Base-by-base conservation (phyloP, 2,329 filamentous ascomycete genomes). In the Emericellopsis cladophorae region DNA sequence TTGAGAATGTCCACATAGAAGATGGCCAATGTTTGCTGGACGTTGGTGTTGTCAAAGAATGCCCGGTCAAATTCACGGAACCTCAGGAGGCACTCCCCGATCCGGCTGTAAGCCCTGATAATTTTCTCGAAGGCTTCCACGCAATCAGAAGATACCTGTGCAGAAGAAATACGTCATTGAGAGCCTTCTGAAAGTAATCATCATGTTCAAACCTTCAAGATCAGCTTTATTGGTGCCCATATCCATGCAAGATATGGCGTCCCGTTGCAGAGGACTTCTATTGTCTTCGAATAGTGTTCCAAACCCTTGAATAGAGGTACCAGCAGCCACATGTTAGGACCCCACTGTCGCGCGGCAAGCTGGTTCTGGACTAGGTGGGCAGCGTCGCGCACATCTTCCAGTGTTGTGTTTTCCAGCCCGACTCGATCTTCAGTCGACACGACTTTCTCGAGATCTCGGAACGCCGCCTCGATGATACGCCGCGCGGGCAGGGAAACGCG, bases 1-100 rank as follows among this genome's bases (percentile, higher is more conserved):
- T 61, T 44, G 0, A 72, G 51, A 16, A 72, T 68, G n/a, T 72
- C 65, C 1, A 58, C 49, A 33, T 72, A 72, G 26, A 68, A 65
- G 0, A 64, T 42, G 0, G 62, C 64, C 0, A 72, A 44, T 0
- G 61, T 56, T 10, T 60, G 47, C 29, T 69, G 62, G 26, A 72
- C 61, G 0, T 60, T 49, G 0, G 44, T 24, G 5, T 64, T 48
- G 0, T 39, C 41, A 1, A 32, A 36, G 16, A 65, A 66, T 0
- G 55, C 45, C 1, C 49, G 7, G 3, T 48, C 44, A 0, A 70
- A 49, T 0, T 56, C 45, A 23, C 57, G 48, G 44, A 72, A 67
- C 0, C 66, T 51, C 1, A 47, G 45, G 2, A 72, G 48, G 0
- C 55, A 50, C 0, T 58, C 55, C 1, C 56, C 64, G 29, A 70